A percentile compares a stretch with the other conserved stretches of the same genome.
phyloP scores from a whole-genome alignment of 768 basidiomycete species.

The Ephemerocybe angulata region DNA sequence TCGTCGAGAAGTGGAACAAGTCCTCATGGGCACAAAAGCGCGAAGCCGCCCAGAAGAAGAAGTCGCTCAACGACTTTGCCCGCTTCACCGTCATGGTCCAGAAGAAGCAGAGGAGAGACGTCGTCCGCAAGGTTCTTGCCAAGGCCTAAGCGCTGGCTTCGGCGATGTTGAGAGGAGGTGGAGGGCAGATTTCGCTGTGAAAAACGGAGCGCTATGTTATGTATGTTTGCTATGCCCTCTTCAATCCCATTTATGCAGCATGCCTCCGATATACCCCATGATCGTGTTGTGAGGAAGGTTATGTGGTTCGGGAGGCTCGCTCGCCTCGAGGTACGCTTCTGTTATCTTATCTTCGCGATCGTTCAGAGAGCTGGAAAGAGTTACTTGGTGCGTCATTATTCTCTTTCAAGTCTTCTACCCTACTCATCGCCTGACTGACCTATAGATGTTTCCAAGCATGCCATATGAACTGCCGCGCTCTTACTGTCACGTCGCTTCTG shows the following conservation, averaged over 20 bases:
- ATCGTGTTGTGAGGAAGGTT: no score
- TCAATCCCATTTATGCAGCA: not conserved
- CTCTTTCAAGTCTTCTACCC: no score
- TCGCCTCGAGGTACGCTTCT: no score
- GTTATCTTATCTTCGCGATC: no score
- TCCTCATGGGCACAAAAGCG: constrained; percentile 88
- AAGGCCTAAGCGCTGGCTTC: constrained; percentile 4
- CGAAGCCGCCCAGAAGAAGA: constrained; percentile 66
- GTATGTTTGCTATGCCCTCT: not conserved
- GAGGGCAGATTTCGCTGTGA: not conserved
- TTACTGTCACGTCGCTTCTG: no score
- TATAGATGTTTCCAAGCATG: no score
- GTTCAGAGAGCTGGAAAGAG: no score
- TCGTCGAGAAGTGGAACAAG: constrained; percentile 84
- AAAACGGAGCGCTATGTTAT: not conserved
- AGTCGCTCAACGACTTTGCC: constrained; percentile 84
- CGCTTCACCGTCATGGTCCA: constrained; percentile 84
- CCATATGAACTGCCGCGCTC: no score
- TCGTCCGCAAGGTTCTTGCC: constrained; percentile 65
- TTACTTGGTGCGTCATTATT: no score
- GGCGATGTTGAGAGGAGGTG: not conserved
- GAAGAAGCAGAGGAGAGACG: constrained; percentile 85
- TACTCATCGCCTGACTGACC: no score
- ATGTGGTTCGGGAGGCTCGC: no score
- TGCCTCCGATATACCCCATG: no score